Base-by-base conservation (phyloP, 2,329 filamentous ascomycete species). In the Colletotrichum sansevieriae region DNA sequence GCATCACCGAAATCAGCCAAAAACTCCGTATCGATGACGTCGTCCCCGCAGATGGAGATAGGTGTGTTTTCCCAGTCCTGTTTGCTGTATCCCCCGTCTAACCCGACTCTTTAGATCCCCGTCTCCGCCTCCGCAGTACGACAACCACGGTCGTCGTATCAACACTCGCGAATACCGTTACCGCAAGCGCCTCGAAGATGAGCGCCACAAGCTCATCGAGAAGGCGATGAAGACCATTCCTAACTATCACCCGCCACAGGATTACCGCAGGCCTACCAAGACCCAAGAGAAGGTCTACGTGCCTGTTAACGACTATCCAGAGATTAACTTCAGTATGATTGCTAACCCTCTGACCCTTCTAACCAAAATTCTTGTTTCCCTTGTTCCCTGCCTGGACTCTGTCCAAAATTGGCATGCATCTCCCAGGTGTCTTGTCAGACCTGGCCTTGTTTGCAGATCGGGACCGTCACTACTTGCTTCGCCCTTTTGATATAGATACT, bases 241-340 rank as follows among this genome's bases (percentile, higher is more conserved):
- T 85, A 98, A 98, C 89, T 99, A 99, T 81, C 94, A 98, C 80
- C 96, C 96, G 77, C 96, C 96, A 68, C 93, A 95, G 87, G 96
- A 99, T 82, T 99, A 99, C 83, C 94, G 96, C 81, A 93, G 96
- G 77, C 96, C 96, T 71, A 98, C 95, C 81, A 99, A 99, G 92
- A 99, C 96, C 80, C 96, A 99, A 84, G 96, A 99, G 88, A 99
- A 99, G 88, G 97, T 99, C 92, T 99, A 99, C 82, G 96, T 99
- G 82, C 96, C 96, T 81, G 96, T 99, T 86, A 99, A 99, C 90
- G 96, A 99, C 84, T 99, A 99, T 83, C 96, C 96, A 88, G 96
- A 99, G 84, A 98, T 99, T 91, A 99, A 99, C 92, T 99, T 99
- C 94, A 99, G 96, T 99, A 98, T 95, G 95, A 95, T 96, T 95